phyloP scores from a whole-genome alignment of 139 green algal genomes.

The Chlorella sorokiniana region DNA sequence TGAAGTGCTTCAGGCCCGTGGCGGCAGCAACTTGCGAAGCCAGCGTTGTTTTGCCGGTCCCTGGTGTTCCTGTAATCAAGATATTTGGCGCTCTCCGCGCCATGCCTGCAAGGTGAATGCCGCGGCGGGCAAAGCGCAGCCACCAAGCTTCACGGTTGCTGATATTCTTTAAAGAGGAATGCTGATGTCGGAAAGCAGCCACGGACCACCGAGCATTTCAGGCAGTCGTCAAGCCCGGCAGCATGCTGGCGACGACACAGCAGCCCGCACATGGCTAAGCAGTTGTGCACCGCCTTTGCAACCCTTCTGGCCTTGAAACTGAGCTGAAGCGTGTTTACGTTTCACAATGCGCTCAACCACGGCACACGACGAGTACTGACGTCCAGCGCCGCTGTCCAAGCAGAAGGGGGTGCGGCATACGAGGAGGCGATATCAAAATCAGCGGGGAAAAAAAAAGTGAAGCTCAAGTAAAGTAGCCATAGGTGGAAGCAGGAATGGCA shows the following conservation, averaged over 20 bases:
- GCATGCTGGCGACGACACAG: too few species aligned
- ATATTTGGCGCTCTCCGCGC: constrained; percentile 73
- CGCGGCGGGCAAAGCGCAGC: too few species aligned
- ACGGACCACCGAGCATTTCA: background rate
- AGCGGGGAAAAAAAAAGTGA: background rate
- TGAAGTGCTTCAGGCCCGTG: constrained; percentile 77
- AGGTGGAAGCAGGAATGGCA: too few species aligned
- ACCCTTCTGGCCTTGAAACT: too few species aligned
- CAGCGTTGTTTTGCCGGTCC: constrained; percentile 93
- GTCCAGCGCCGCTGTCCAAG: too few species aligned
- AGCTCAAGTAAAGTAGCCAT: background rate
- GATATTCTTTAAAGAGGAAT: too few species aligned
- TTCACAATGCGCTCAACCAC: background rate
- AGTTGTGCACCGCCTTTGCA: too few species aligned
- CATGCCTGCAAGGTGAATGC: background rate
- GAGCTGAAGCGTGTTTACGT: background rate
- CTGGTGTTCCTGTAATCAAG: constrained; percentile 93
- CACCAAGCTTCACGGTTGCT: too few species aligned
- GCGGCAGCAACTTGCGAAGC: constrained; percentile 64
- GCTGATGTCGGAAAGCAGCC: background rate
- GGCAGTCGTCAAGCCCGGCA: too few species aligned
- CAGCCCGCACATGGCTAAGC: too few species aligned
- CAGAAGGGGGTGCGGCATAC: background rate
- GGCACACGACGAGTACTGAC: too few species aligned
- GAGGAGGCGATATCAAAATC: background rate